Percentiles rank a stretch among this genome's conserved stretches.
phyloP scores from a whole-genome alignment of 2,329 filamentous ascomycete species.

The Aureobasidium pullulans region DNA sequence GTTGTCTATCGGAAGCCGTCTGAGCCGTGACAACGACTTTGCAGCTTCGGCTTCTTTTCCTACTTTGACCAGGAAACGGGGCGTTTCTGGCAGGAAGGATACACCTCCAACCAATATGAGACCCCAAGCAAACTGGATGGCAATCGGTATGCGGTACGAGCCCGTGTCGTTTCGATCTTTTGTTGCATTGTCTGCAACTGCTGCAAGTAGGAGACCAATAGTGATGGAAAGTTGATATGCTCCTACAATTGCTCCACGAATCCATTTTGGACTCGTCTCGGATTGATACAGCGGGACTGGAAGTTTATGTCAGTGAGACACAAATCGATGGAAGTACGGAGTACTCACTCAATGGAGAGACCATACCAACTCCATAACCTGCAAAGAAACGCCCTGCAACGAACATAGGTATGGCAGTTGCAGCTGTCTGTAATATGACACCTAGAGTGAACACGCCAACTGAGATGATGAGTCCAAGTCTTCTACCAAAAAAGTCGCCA shows the following conservation, averaged over 20 bases:
- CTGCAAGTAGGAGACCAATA: slow-evolving; percentile 59
- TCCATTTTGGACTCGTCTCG: slow-evolving; percentile 77
- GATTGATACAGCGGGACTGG: slow-evolving; percentile 72
- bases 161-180: slow-evolving; percentile 33
- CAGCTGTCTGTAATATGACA: slow-evolving; percentile 64
- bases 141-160: slow-evolving; percentile 31
- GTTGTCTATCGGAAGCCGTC: slow-evolving; percentile 66
- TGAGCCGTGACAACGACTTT: slow-evolving; percentile 47
- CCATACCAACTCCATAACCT: slow-evolving; percentile 64
- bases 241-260: slow-evolving; percentile 67
- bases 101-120: slow-evolving; percentile 28
- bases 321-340: too few species aligned
- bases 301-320: slow-evolving; percentile 32
- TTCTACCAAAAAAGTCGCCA: slow-evolving; percentile 63
- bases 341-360: slow-evolving; percentile 49
- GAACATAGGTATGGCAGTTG: slow-evolving; percentile 55
- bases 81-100: slow-evolving; percentile 29
- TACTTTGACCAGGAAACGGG: slow-evolving; percentile 28
- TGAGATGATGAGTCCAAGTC: slow-evolving; percentile 60
- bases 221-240: slow-evolving; percentile 74
- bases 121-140: slow-evolving; percentile 30
- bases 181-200: slow-evolving; percentile 63
- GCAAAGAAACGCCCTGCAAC: slow-evolving; percentile 52
- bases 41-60: slow-evolving; percentile 27
- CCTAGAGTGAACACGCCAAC: slow-evolving; percentile 62